phyloP scores from a whole-genome alignment of 2,329 filamentous ascomycete species.

The Colletotrichum somersetense region DNA sequence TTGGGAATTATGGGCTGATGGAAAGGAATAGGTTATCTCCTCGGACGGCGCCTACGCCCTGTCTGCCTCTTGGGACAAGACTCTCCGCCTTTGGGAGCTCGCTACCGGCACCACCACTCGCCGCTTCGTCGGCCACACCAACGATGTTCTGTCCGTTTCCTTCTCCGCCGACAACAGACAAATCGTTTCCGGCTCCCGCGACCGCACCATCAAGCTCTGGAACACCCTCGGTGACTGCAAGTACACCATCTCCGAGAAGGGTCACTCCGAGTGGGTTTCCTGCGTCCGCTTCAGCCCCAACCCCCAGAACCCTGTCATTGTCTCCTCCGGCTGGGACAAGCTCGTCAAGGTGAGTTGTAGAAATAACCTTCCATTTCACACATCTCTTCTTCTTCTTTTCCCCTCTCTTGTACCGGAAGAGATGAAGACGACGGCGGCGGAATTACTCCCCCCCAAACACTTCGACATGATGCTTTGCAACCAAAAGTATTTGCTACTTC shows the following conservation, averaged over 20 bases:
- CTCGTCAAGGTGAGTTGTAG: slow-evolving; percentile 92
- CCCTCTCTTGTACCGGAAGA: too few species aligned
- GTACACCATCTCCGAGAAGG: slow-evolving; percentile 99
- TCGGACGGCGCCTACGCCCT: slow-evolving; percentile 99
- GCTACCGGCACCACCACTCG: slow-evolving; percentile 96
- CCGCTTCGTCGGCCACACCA: slow-evolving; percentile 98
- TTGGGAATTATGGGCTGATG: slow-evolving; percentile 51
- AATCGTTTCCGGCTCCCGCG: slow-evolving; percentile 98
- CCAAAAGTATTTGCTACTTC: slow-evolving; percentile 99
- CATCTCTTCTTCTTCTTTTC: not conserved
- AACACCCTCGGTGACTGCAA: slow-evolving; percentile 99
- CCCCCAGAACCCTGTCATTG: slow-evolving; percentile 99
- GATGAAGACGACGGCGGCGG: too few species aligned
- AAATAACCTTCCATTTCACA: slow-evolving; percentile 46
- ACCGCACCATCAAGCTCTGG: slow-evolving; percentile 99
- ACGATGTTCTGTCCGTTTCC: slow-evolving; percentile 99
- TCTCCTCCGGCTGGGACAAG: slow-evolving; percentile 99
- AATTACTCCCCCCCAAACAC: slow-evolving; percentile 16
- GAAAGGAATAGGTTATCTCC: slow-evolving; percentile 85
- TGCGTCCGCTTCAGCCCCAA: slow-evolving; percentile 99
- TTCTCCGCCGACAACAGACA: slow-evolving; percentile 99
- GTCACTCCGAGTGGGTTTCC: slow-evolving; percentile 99
- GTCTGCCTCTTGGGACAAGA: slow-evolving; percentile 99
- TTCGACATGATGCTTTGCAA: slow-evolving; percentile 91
- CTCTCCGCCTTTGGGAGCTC: slow-evolving; percentile 99